phyloP scores from a whole-genome alignment of 2,329 filamentous ascomycete species.

The Ceratocystis albifundus region DNA sequence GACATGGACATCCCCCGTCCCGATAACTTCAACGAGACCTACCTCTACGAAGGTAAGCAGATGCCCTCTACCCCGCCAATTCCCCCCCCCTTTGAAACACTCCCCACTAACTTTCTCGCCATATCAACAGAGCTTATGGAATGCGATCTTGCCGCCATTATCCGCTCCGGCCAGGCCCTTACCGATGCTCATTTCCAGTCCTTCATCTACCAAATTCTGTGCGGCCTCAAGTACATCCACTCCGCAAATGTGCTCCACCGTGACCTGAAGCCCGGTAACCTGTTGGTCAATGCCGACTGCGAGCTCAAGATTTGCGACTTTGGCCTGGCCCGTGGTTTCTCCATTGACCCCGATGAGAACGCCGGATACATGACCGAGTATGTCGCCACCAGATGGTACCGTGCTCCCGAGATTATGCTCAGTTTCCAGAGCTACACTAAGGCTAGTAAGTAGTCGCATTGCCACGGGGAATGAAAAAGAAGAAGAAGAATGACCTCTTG shows the following conservation, averaged over 20 bases:
- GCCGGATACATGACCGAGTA: slow-evolving; percentile 99
- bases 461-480: not conserved
- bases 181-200: slow-evolving; percentile 99
- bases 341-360: slow-evolving; percentile 93
- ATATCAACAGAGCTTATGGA: slow-evolving; percentile 78
- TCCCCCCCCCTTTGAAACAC: not conserved
- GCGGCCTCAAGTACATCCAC: slow-evolving; percentile 97
- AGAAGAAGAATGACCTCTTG: not conserved
- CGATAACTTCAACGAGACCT: slow-evolving; percentile 97
- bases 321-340: slow-evolving; percentile 90
- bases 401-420: slow-evolving; percentile 95
- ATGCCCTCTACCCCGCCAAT: not conserved
- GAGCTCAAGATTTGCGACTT: slow-evolving; percentile 99
- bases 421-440: slow-evolving; percentile 99
- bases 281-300: slow-evolving; percentile 96
- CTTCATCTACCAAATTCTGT: slow-evolving; percentile 99
- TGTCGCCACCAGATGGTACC: slow-evolving; percentile 91
- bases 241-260: slow-evolving; percentile 95
- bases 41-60: slow-evolving; percentile 82
- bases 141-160: slow-evolving; percentile 94
- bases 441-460: slow-evolving; percentile 66
- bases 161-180: slow-evolving; percentile 88
- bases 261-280: slow-evolving; percentile 91
- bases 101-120: not conserved
- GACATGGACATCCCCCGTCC: slow-evolving; percentile 98